Conservation (phyloP, 2,329 filamentous ascomycete genomes). For the Paracoccidioides brasiliensis region DNA sequence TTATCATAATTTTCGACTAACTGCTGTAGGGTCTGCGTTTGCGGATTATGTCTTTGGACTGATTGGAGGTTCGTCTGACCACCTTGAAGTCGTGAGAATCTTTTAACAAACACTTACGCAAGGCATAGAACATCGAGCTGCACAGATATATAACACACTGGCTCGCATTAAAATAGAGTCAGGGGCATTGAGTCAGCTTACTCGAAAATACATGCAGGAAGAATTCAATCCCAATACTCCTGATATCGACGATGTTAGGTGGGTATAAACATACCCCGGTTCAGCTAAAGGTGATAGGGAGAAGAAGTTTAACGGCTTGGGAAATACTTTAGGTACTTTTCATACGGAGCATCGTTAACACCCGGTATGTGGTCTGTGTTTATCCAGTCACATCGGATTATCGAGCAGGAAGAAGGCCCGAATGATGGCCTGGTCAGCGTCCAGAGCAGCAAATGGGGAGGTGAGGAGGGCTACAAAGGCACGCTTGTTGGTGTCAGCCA, state of each 20-base stretch:
- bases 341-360: slow-evolving; percentile 47
- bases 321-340: slow-evolving; percentile 38
- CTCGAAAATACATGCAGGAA: slow-evolving; percentile 43
- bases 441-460: slow-evolving; percentile 46
- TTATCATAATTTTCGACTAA: neutral
- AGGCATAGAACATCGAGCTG: slow-evolving; percentile 34
- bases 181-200: slow-evolving; percentile 49
- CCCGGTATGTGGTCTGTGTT: slow-evolving; percentile 46
- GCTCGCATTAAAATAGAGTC: slow-evolving; percentile 44
- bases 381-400: slow-evolving; percentile 42
- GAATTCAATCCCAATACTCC: slow-evolving; percentile 48
- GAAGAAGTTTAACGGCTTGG: too few relatives aligned
- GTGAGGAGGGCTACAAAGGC: slow-evolving; percentile 42
- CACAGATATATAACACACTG: slow-evolving; percentile 43
- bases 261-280: slow-evolving; percentile 8
- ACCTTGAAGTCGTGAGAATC: neutral
- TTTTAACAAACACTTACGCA: neutral
- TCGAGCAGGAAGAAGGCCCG: slow-evolving; percentile 41
- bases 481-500: slow-evolving; percentile 52
- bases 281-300: neutral
- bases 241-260: slow-evolving; percentile 40
- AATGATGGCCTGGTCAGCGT: slow-evolving; percentile 53
- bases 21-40: slow-evolving; percentile 39
- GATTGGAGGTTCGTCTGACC: slow-evolving; percentile 37
- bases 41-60: slow-evolving; percentile 48